Conservation (phyloP, 208 protist genomes). For the Strigomonas galati region DNA sequence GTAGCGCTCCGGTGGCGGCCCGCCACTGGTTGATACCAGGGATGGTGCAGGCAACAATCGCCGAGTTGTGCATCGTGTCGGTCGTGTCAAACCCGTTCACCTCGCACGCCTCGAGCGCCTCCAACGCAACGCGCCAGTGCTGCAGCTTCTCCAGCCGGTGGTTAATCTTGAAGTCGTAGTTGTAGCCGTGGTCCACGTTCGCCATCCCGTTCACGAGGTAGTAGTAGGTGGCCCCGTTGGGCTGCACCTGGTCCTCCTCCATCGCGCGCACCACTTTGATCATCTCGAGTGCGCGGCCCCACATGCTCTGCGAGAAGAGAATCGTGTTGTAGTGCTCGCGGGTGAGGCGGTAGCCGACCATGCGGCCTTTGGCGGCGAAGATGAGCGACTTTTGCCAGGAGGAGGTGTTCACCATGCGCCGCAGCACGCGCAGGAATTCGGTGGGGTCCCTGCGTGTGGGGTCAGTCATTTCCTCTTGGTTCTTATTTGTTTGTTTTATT, state of each 20-base stretch:
- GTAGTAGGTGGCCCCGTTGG: constrained; percentile 88
- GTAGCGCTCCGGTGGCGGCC: constrained; percentile 52
- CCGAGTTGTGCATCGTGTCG: constrained; percentile 91
- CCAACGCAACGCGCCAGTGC: constrained; percentile 88
- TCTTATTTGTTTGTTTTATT: constrained; percentile 7
- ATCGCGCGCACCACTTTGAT: constrained; percentile 83
- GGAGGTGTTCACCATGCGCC: constrained; percentile 81
- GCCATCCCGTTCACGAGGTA: constrained; percentile 92
- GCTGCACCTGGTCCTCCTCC: constrained; percentile 85
- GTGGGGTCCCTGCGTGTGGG: constrained; percentile 85
- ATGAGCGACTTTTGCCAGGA: constrained; percentile 92
- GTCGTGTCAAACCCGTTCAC: constrained; percentile 88
- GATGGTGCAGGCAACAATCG: constrained; percentile 83
- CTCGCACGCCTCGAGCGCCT: constrained; percentile 82
- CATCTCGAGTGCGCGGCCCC: constrained; percentile 88
- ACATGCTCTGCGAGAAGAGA: constrained; percentile 88
- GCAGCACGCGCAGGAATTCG: constrained; percentile 88
- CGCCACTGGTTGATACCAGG: constrained; percentile 87
- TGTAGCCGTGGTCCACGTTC: constrained; percentile 90
- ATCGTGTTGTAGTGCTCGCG: constrained; percentile 90
- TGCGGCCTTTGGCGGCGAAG: constrained; percentile 86
- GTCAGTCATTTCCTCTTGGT: constrained; percentile 66
- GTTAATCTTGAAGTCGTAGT: constrained; percentile 91
- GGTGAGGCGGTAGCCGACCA: constrained; percentile 88
- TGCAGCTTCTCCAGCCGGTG: constrained; percentile 82